Percentiles rank a stretch among this genome's conserved stretches.
Conservation (phyloP, 768 basidiomycete species). For the Lentinula detonsa region DNA sequence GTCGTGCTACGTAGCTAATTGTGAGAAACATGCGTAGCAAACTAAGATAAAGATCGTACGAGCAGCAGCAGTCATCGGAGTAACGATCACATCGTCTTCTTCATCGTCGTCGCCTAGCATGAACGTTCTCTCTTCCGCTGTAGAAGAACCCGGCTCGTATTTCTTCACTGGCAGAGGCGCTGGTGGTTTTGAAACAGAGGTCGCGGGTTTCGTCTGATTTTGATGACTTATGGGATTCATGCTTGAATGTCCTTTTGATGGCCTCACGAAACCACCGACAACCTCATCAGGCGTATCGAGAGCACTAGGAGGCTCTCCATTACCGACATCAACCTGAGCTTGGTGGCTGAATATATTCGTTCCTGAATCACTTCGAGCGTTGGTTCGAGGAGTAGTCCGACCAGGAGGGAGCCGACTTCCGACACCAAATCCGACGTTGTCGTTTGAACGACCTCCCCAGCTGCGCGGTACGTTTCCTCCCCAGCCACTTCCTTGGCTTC, state of each 20-base stretch:
- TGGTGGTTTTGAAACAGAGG: neutral
- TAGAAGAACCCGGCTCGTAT: neutral
- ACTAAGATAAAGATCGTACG: neutral
- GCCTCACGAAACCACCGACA: slow-evolving; percentile 15
- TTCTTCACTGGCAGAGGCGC: slow-evolving; percentile 9
- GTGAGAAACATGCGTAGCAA: neutral
- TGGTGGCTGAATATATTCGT: slow-evolving; percentile 38
- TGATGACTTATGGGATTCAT: slow-evolving; percentile 16
- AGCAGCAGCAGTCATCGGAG: neutral
- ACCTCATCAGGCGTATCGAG: slow-evolving; percentile 13
- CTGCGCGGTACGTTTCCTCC: slow-evolving; percentile 13
- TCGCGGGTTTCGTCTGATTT: slow-evolving; percentile 3
- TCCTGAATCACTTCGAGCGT: neutral
- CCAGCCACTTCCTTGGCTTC: slow-evolving; percentile 17
- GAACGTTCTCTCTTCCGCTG: slow-evolving; percentile 28
- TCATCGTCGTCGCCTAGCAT: slow-evolving; percentile 16
- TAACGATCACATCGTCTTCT: slow-evolving; percentile 8
- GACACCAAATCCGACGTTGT: slow-evolving; percentile 10
- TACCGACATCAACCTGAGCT: slow-evolving; percentile 17
- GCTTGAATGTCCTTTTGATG: neutral
- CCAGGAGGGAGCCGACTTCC: slow-evolving; percentile 9
- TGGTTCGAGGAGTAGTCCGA: slow-evolving; percentile 9
- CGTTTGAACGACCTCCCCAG: neutral
- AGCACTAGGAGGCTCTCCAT: slow-evolving; percentile 12
- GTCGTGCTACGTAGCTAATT: neutral